Evolutionary conservation across 306 rosid species (phyloP), one percentile per base, ranked within the genome.

Genomic region (Cucumis sativus): DNA sequence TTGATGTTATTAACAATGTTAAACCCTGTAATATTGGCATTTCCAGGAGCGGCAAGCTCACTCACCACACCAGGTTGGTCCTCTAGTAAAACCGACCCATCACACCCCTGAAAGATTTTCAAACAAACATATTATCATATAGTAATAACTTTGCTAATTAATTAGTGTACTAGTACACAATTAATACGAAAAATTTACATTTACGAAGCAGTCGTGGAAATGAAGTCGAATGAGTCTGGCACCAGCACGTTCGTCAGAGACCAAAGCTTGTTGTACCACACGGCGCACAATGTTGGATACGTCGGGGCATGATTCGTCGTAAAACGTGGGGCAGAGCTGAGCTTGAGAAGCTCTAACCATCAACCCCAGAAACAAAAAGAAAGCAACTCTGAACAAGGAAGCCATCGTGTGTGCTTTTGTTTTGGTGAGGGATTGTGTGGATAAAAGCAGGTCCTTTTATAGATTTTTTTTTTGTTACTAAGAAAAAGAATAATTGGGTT

Each of bases 51-150:
- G 0, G 20, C 73, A 14, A 80, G 83, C 56, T 87, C 90, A 1
- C 82, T 82, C 20, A 30, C 55, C 62, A 79, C 80, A 1, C 84
- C 90, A 10, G 74, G 15, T 14, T 77, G 82, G 55, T 77, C 10
- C 56, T 77, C 89, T 39, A 86, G 77, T 78, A 87, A 56, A 61
- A 87, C 57, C 13, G 90, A 87, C 8, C 82, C 90, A 62, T 87
- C 90, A 51, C 90, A 87, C 0, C 90, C 88, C 84, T 87, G 66
- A 1, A 18, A 8, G 37, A 4, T 11, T 37, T 65, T 33, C 37
- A 28, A 60, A 9, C 12, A 61, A 15, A 1, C 18, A 21, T 59
- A 33, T 3, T 59, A 33, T 3, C 4, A 33, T 33, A 28, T 28
- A 28, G 2, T 33, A 33, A 33, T 33, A 4, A 33, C 37, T 33